A percentile compares a stretch with the other conserved stretches of the same genome.
These are phyloP conservation scores for Euphorbia corollata DNA, from an alignment of 441 rosid genomes.

Conservation along the genomic window DNA sequence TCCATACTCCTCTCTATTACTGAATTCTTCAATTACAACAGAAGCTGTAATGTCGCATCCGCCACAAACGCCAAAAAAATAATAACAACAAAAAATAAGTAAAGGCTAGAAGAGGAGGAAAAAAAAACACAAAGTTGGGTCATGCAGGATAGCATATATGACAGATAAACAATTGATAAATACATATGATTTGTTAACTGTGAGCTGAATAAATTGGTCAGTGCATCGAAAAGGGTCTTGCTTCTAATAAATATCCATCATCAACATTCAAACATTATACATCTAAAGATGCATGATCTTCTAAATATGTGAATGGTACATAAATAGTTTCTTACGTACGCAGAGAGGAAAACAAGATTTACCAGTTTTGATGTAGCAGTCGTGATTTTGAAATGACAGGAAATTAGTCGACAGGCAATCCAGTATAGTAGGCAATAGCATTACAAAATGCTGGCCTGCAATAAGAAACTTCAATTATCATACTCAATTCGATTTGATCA, in stretches of 20 bases:
- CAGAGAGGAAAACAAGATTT: conserved; percentile 13
- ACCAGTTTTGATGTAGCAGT: conserved; percentile 94
- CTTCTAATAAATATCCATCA: too few species aligned
- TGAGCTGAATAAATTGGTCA: too few species aligned
- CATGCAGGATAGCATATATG: neutral
- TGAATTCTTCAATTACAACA: conserved; percentile 85
- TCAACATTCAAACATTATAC: neutral
- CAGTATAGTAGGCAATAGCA: conserved; percentile 67
- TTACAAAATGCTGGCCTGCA: conserved; percentile 81
- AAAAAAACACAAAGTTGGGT: neutral
- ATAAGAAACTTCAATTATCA: conserved; percentile 24
- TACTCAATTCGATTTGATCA: too few species aligned
- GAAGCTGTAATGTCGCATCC: conserved; percentile 45
- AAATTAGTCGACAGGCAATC: conserved; percentile 88
- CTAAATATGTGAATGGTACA: neutral
- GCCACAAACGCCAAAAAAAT: neutral
- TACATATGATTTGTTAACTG: too few species aligned
- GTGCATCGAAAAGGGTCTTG: too few species aligned
- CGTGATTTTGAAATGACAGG: conserved; percentile 71
- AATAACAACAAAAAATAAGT: neutral
- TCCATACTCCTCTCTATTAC: conserved; percentile 76
- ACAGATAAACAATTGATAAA: neutral
- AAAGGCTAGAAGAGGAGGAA: conserved; percentile 1
- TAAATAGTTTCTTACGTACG: too few species aligned
- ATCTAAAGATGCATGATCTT: neutral